Percentiles rank a stretch among this genome's conserved stretches.
These are phyloP conservation scores for Daldinia caldariorum DNA, from an alignment of 495 filamentous ascomycete genomes.

Conservation along the genomic window DNA sequence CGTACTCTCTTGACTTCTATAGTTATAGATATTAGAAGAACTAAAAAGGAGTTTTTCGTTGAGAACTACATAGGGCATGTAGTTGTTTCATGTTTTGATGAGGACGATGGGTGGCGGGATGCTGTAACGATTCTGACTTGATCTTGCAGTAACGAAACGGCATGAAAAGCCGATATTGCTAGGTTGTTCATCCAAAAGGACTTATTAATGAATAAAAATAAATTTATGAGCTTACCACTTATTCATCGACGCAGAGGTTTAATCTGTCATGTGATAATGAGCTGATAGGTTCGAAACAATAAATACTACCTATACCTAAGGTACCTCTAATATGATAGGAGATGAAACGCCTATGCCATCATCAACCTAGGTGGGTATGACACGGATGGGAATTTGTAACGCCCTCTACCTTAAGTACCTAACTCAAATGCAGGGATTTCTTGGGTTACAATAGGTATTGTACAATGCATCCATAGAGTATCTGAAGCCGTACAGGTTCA, in stretches of 20 bases:
- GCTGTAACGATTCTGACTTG: conserved; percentile 27
- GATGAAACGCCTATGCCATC: background rate
- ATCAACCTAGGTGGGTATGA: background rate
- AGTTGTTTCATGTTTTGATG: conserved; percentile 40
- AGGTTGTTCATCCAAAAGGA: conserved; percentile 17
- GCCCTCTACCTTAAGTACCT: no score
- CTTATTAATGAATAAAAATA: conserved; percentile 44
- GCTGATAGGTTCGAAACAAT: conserved; percentile 10
- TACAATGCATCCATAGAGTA: no score
- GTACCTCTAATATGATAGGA: background rate
- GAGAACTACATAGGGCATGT: conserved; percentile 26
- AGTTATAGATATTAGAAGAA: conserved; percentile 14
- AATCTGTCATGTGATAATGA: background rate
- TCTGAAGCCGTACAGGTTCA: background rate
- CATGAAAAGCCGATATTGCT: conserved; percentile 21
- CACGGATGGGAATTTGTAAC: no score
- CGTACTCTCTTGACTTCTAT: conserved; percentile 18
- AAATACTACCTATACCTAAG: background rate
- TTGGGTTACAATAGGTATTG: no score
- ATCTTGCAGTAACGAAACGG: conserved; percentile 23
- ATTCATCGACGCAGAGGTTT: background rate
- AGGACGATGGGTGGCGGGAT: conserved; percentile 33
- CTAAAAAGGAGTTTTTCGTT: conserved; percentile 20
- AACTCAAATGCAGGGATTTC: no score
- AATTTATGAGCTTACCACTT: conserved; percentile 1